phyloP scores from a whole-genome alignment of 208 protist species.

The Leishmania gerbilli region DNA sequence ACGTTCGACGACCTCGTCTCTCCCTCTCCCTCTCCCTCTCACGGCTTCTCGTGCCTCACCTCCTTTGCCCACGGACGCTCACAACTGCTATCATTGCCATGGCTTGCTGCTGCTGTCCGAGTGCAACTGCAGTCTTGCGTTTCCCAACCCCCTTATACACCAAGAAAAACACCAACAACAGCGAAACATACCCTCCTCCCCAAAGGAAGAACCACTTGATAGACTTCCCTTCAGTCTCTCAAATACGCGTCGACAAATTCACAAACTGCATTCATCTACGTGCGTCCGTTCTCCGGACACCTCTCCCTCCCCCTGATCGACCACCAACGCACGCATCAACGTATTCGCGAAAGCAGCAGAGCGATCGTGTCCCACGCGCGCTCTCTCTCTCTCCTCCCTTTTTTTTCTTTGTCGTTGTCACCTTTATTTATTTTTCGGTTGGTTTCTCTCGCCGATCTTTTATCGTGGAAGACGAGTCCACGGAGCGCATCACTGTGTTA shows the following conservation, averaged over 20 bases:
- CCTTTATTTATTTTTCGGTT: not conserved
- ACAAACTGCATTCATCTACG: slow-evolving; percentile 7
- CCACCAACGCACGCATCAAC: not conserved
- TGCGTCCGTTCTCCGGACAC: not conserved
- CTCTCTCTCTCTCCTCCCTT: not conserved
- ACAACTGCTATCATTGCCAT: not conserved
- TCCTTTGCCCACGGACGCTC: not conserved
- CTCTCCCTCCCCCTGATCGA: not conserved
- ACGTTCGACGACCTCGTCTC: not conserved
- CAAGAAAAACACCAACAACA: not conserved
- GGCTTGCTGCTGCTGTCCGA: not conserved
- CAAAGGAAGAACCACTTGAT: not conserved
- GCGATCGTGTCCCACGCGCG: not conserved
- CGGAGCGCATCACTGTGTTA: not conserved
- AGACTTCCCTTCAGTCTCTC: not conserved
- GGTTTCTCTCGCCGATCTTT: not conserved
- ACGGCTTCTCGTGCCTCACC: not conserved
- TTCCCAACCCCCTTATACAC: not conserved
- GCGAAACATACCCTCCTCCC: not conserved
- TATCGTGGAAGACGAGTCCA: not conserved
- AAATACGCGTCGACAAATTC: not conserved
- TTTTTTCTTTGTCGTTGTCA: not conserved
- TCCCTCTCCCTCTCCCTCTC: not conserved
- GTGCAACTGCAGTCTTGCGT: not conserved
- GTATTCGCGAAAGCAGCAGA: not conserved